Evolutionary conservation across 2,329 filamentous ascomycete genomes (phyloP).

Genomic region (Trichoderma guizhouense): DNA sequence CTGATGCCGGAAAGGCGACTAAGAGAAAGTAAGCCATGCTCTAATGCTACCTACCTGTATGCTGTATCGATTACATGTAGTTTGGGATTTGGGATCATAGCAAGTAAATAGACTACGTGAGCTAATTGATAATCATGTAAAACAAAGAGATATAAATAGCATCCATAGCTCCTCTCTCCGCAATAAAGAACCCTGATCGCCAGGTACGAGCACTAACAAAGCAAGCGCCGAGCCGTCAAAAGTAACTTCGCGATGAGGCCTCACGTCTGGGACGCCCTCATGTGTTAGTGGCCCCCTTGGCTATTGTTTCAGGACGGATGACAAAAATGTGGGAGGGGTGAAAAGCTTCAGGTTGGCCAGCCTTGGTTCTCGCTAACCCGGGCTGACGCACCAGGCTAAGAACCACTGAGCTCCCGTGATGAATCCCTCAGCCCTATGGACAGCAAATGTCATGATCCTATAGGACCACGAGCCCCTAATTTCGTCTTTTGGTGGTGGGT

Average conservation of each 20-base stretch:
- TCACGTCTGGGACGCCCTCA: not conserved
- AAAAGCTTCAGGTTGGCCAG: slow-evolving; percentile 3
- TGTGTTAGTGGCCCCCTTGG: not conserved
- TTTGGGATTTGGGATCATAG: not conserved
- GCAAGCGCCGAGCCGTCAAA: not conserved
- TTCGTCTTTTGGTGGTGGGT: not conserved
- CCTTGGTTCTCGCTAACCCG: not conserved
- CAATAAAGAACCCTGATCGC: not conserved
- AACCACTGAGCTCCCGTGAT: not conserved
- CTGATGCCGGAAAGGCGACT: slow-evolving; percentile 44
- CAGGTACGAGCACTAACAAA: not conserved
- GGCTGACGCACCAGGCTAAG: not conserved
- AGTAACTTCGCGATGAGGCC: not conserved
- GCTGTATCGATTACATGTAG: not conserved
- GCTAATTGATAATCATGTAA: not conserved
- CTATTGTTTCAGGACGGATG: not conserved
- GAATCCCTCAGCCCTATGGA: slow-evolving; percentile 10
- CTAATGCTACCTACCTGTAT: slow-evolving; percentile 12
- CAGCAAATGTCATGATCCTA: not conserved
- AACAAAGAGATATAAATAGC: not conserved
- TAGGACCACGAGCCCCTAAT: not conserved
- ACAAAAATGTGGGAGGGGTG: not conserved
- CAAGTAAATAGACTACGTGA: not conserved
- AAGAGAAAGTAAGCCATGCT: slow-evolving; percentile 37
- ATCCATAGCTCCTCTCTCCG: not conserved